phyloP scores from a whole-genome alignment of 208 protist species.

The Balamuthia mandrillaris region DNA sequence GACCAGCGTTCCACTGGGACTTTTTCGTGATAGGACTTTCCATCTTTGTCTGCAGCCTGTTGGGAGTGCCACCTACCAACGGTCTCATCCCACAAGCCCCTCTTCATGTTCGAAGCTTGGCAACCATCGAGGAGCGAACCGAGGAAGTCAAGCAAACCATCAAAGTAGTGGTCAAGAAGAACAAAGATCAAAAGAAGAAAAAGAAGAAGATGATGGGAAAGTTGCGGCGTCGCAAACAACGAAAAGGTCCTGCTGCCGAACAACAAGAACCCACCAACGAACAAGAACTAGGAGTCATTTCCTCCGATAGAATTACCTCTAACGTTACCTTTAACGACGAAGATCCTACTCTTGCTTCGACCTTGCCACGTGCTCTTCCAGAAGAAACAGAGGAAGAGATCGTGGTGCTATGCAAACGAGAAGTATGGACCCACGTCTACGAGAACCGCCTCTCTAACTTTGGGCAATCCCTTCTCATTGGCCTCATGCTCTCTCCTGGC shows the following conservation, averaged over 20 bases:
- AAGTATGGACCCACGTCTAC: neutral
- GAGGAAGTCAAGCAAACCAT: neutral
- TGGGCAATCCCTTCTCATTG: constrained; percentile 20
- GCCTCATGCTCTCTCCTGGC: neutral
- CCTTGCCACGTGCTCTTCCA: no score
- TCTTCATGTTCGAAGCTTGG: constrained; percentile 43
- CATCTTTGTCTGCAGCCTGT: constrained; percentile 5
- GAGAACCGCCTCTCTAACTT: neutral
- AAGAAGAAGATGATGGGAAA: neutral
- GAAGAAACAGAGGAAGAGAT: neutral
- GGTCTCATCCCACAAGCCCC: constrained; percentile 67
- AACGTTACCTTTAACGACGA: no score
- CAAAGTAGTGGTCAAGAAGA: no score
- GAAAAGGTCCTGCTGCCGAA: neutral
- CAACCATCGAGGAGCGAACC: neutral
- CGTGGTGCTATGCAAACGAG: neutral
- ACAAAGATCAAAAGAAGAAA: no score
- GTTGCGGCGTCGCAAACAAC: neutral
- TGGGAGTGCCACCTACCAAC: constrained; percentile 57
- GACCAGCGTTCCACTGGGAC: constrained; percentile 62
- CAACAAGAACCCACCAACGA: neutral
- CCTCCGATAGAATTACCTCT: no score
- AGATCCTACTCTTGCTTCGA: no score
- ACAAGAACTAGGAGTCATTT: neutral
- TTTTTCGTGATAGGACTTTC: constrained; percentile 59